phyloP scores from a whole-genome alignment of 2,329 filamentous ascomycete species.

The Triangularia verruculosa region DNA sequence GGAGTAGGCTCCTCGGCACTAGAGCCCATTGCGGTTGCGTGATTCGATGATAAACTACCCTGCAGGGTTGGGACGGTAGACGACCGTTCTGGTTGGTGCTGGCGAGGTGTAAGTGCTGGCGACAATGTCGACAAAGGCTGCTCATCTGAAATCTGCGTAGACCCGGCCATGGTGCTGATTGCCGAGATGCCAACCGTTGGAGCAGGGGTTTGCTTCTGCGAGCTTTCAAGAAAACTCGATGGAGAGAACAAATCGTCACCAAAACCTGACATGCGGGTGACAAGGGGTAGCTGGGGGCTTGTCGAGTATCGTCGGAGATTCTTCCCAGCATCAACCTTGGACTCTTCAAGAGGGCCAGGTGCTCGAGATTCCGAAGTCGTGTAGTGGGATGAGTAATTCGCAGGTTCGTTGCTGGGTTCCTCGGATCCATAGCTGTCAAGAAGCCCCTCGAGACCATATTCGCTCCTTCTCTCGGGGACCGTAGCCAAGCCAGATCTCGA shows the following conservation, averaged over 20 bases:
- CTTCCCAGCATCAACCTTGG: constrained; percentile 18
- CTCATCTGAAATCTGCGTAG: not conserved
- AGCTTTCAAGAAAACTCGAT: constrained; percentile 24
- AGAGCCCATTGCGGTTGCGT: constrained; percentile 7
- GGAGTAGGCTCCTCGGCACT: not conserved
- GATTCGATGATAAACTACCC: too few relatives aligned
- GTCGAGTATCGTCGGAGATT: constrained; percentile 40
- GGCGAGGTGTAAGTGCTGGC: not conserved
- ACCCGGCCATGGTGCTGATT: not conserved
- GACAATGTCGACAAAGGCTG: not conserved
- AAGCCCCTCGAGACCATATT: constrained; percentile 52
- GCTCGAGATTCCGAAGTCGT: constrained; percentile 7
- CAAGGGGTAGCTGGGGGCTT: constrained; percentile 57
- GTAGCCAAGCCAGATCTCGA: constrained; percentile 46
- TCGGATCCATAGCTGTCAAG: constrained; percentile 26
- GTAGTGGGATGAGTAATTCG: not conserved
- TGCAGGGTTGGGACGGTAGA: not conserved
- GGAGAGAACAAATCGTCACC: constrained; percentile 55
- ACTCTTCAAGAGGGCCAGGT: not conserved
- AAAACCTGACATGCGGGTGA: constrained; percentile 59
- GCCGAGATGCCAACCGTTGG: not conserved
- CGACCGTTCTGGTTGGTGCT: not conserved
- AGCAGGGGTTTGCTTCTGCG: constrained; percentile 15
- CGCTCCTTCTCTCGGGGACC: constrained; percentile 57
- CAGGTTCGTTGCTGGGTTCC: constrained; percentile 9